Base-by-base conservation (phyloP, 1,284 basidiomycete species). In the Melanopsichium pennsylvanicum region DNA sequence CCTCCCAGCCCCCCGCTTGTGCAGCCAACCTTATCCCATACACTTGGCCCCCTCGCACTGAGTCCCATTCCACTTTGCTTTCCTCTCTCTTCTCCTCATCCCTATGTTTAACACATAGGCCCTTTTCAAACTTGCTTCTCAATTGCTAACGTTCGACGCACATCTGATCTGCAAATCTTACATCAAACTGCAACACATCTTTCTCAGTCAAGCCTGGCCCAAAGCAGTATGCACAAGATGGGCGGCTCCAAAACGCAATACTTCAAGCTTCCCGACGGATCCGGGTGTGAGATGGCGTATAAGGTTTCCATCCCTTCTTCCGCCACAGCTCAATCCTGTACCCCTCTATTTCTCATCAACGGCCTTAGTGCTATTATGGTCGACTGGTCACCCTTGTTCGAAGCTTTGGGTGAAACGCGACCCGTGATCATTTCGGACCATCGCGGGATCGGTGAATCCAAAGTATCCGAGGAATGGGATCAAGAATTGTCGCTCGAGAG, bases 311-410 rank as follows among this genome's bases (percentile, higher is more conserved):
- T 16, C 0, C 47, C 60, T 6, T 12, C 54, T 4, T 26, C 36
- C 8, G 2, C 31, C 10, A 16, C 23, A 2, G 42, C 52, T 15
- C n/a, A 35, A n/a, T 25, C 32, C 5, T 29, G 18, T 13, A 34
- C 42, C 1, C 76, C 76, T 3, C 55, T 78, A 5, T 72, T 72
- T 34, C 55, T 79, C 26, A 64, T 80, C 55, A 80, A 75, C 38
- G 78, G 78, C 15, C 54, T 80, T n/a, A 69, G 62, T 0, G 75
- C 74, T 4, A 70, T 76, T 11, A 78, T 80, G 76, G 47, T 51
- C 3, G 76, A 79, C 36, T 80, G 78, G 78, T 52, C 51, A 1
- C 68, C 70, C 2, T 57, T 80, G 4, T 72, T 74, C 10, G 56
- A 72, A 21, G 36, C 57, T 0, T 54, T 80, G 3, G 64, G 43